Evolutionary conservation across 2,329 filamentous ascomycete species (phyloP), one percentile per base, ranked within the genome.

Genomic region (Epichloe festucae): DNA sequence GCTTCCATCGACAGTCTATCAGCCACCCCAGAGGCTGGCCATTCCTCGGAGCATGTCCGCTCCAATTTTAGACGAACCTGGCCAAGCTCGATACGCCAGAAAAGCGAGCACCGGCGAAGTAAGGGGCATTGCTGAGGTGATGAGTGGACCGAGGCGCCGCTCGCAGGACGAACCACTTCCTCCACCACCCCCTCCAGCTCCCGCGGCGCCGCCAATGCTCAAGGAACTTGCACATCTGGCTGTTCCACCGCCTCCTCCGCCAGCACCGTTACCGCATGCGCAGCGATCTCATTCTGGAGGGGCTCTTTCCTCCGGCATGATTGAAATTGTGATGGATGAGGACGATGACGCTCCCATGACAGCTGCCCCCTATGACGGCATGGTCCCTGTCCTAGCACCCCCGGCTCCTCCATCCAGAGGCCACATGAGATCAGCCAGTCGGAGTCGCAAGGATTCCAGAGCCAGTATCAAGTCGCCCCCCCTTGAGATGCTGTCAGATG

Each of bases 311-410:
- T 75, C 77, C 0, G 79, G 76, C 4, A 75, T 79, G 60, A 82
- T 84, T 56, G 80, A 84, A 62, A 81, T 84, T 54, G 78, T 84
- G 48, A 81, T 81, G 75, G 79, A 84, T 56, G 77, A 81, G 2
- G 76, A 80, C 5, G 72, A 77, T 17, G 62, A 57, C 11, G 56
- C 59, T 4, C 58, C 62, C 19, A 57, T 60, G 12, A 55, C 46
- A 10, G 67, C 67, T 8, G 63, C 65, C 2, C 69, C 68, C 1
- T 68, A 70, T 46, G 73, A 75, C 53, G 62, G 65, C 41, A 68
- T 64, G 41, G 70, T 75, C 1, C 71, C 73, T 6, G 67, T 74
- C 54, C 65, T 76, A 41, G 62, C 72, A 14, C 64, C 72, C 72
- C 75, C 72, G 1, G 68, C 67, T 2, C 74, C 71, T 4, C 72